Conservation (phyloP, 805 yeast genomes). For the Kodamaea hsintzibuensis region DNA sequence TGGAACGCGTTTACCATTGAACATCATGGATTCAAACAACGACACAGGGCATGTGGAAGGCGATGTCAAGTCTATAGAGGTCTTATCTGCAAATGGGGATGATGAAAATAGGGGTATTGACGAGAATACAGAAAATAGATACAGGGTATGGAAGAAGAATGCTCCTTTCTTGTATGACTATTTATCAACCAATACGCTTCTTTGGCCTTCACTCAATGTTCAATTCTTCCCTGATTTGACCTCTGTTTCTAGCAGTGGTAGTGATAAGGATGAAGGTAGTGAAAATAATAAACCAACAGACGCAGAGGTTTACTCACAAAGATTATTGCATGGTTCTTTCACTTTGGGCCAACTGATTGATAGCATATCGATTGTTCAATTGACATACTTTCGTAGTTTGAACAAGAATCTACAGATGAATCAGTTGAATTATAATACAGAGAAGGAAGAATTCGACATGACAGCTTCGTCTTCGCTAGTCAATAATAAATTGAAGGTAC, state of each 20-base stretch:
- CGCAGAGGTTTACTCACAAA: constrained; percentile 18
- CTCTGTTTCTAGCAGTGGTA: constrained; percentile 5
- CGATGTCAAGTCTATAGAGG: neutral
- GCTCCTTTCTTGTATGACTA: constrained; percentile 56
- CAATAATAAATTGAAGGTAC: constrained; percentile 25
- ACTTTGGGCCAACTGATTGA: constrained; percentile 62
- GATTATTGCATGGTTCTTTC: constrained; percentile 62
- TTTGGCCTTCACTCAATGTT: constrained; percentile 64
- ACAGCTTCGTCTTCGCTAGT: constrained; percentile 13
- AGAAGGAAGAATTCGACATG: constrained; percentile 42
- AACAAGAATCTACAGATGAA: constrained; percentile 39
- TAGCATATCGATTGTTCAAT: constrained; percentile 38
- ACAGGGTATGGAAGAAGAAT: constrained; percentile 63
- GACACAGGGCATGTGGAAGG: neutral
- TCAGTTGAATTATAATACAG: constrained; percentile 36
- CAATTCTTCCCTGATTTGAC: constrained; percentile 62
- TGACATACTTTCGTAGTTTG: constrained; percentile 31
- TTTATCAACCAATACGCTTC: constrained; percentile 51
- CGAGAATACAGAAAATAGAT: constrained; percentile 36
- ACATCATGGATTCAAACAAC: neutral
- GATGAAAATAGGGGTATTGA: constrained; percentile 23
- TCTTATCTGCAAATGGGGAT: neutral
- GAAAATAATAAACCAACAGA: neutral
- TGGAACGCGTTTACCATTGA: neutral
- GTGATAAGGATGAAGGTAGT: neutral